Evolutionary conservation across 2,329 filamentous ascomycete species (phyloP), one percentile per base, ranked within the genome.

Genomic region (Nemania diffusa): DNA sequence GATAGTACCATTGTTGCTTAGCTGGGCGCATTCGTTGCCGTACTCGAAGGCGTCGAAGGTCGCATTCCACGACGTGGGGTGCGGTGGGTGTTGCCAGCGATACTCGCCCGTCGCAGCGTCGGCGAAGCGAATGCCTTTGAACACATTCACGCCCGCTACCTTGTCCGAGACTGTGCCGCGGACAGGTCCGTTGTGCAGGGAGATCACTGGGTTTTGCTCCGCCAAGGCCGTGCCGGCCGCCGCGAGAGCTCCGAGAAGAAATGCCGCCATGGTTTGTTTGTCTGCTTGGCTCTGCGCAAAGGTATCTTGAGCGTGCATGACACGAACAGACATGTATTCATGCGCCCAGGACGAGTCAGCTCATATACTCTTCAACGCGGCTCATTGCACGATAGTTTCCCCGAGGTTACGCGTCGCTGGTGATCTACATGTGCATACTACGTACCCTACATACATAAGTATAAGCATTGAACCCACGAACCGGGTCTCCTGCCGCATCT

Each of bases 31-130:
- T 5, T 44, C 40, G 40, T 44, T 44, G 40, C 40, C 40, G 40
- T 44, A 44, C 40, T 44, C 40, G 40, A 44, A 44, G 40, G 40
- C 40, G 17, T 44, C 40, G 40, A 44, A 44, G 40, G 40, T 44
- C 40, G 2, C 15, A 8, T 44, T 44, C 40, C 15, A 44, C 15
- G 40, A n/a, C 17, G 40, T 44, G 40, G 40, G 40, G 17, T 44
- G 40, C 40, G 40, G 40, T 15, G 40, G 40, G 40, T 44, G 40
- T 44, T 9, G 13, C 40, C 40, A 44, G 40, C 40, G 40, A 44
- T 44, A 44, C 40, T 44, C 40, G 40, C 40, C 40, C 40, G 40
- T 44, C 15, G 40, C 13, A 8, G 40, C 40, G 40, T 44, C 40
- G 40, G 40, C 40, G 40, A 44, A 44, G 40, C 40, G 40, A 15